phyloP scores from a whole-genome alignment of 805 yeast species.

The Barnettozyma pratensis region DNA sequence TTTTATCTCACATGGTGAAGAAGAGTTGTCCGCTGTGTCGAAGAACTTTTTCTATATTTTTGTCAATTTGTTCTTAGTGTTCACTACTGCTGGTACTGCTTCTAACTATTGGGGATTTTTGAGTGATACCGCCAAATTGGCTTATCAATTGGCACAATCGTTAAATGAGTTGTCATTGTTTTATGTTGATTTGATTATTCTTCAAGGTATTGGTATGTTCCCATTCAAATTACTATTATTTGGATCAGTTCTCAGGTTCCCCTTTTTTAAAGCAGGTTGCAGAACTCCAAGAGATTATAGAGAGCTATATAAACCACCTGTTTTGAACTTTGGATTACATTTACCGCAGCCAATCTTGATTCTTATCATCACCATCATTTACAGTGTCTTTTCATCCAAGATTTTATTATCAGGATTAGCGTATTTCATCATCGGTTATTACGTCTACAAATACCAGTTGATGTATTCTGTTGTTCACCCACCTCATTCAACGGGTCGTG shows the following conservation, averaged over 20 bases:
- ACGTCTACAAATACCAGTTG: constrained; percentile 86
- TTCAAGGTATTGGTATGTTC: constrained; percentile 84
- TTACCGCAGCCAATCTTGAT: constrained; percentile 89
- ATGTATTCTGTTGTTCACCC: constrained; percentile 90
- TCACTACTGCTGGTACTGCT: constrained; percentile 91
- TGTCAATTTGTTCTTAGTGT: constrained; percentile 88
- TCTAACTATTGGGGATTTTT: constrained; percentile 73
- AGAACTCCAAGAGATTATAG: constrained; percentile 81
- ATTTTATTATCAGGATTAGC: constrained; percentile 78
- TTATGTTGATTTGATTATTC: constrained; percentile 79
- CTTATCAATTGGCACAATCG: constrained; percentile 79
- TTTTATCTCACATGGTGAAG: constrained; percentile 86
- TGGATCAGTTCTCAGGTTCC: constrained; percentile 73
- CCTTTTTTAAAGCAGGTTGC: constrained; percentile 57
- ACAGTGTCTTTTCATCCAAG: constrained; percentile 85
- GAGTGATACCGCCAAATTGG: constrained; percentile 86
- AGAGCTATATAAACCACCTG: constrained; percentile 79
- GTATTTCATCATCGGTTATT: constrained; percentile 81
- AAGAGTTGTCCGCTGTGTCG: constrained; percentile 81
- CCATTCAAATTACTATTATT: constrained; percentile 81
- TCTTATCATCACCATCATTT: constrained; percentile 76
- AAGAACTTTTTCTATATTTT: constrained; percentile 94
- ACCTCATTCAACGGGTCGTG: constrained; percentile 94
- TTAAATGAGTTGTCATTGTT: constrained; percentile 75
- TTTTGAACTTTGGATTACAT: constrained; percentile 84